Percentiles rank a stretch among this genome's conserved stretches.
Conservation (phyloP, 208 protist species). For the Naegleria fowleri region DNA sequence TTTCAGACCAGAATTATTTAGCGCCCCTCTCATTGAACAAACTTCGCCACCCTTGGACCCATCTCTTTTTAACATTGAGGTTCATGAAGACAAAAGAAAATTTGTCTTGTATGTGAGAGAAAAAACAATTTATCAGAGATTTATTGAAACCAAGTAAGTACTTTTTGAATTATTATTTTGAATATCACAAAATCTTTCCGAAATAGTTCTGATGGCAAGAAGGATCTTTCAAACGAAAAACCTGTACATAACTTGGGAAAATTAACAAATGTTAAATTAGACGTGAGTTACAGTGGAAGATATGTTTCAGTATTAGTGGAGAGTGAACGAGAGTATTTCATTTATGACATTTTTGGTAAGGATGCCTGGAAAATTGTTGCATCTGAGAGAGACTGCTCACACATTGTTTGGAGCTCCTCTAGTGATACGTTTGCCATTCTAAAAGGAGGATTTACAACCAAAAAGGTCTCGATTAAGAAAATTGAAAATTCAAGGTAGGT, state of each 20-base stretch:
- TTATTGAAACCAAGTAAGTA: background rate
- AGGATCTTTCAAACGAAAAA: background rate
- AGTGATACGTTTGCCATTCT: background rate
- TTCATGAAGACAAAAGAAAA: background rate
- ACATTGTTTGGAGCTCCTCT: background rate
- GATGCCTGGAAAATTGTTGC: background rate
- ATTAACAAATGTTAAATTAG: background rate
- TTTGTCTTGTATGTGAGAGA: constrained; percentile 1
- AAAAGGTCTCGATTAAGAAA: background rate
- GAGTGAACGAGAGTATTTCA: background rate
- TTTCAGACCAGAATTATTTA: background rate
- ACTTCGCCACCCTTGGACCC: background rate
- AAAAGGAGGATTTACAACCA: background rate
- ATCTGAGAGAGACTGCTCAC: too few relatives aligned
- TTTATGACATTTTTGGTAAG: background rate
- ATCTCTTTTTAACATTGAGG: background rate
- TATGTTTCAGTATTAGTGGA: background rate
- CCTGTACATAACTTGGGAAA: background rate
- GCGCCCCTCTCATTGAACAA: background rate
- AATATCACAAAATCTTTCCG: too few relatives aligned
- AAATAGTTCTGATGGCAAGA: background rate
- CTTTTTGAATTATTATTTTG: too few relatives aligned
- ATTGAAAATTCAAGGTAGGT: background rate
- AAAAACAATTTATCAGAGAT: background rate
- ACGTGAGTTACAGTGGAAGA: background rate